Percentiles rank a stretch among this genome's conserved stretches.
phyloP scores from a whole-genome alignment of 2,329 filamentous ascomycete species.

The Penicillium olsonii region DNA sequence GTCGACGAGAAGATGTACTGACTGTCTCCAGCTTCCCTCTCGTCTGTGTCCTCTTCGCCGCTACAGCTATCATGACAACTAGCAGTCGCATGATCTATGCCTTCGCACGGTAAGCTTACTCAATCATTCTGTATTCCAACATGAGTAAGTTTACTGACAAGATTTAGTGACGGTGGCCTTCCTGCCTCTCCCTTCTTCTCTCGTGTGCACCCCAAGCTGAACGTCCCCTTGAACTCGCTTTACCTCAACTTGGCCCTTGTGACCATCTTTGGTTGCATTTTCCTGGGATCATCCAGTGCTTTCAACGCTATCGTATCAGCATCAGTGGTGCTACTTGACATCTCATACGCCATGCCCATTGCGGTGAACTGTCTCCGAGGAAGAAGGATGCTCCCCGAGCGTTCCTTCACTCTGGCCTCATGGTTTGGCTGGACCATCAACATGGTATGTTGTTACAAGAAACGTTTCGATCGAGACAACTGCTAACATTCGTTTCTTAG shows the following conservation, averaged over 20 bases:
- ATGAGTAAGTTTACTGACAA: background rate
- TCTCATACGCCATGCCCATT: constrained; percentile 75
- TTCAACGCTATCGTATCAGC: constrained; percentile 73
- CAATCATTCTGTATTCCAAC: background rate
- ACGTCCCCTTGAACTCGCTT: constrained; percentile 67
- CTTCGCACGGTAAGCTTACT: constrained; percentile 31
- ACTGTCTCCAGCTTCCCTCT: constrained; percentile 32
- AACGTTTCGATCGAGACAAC: background rate
- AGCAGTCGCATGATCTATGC: constrained; percentile 40
- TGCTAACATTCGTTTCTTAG: constrained; percentile 44
- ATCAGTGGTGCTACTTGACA: constrained; percentile 69
- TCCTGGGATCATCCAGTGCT: constrained; percentile 65
- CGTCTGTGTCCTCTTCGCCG: constrained; percentile 35
- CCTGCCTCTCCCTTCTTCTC: constrained; percentile 63
- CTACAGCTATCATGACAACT: constrained; percentile 38
- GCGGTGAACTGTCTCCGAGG: constrained; percentile 68
- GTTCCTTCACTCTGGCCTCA: constrained; percentile 57
- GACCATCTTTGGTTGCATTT: constrained; percentile 69
- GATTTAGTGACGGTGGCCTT: constrained; percentile 62
- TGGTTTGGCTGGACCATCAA: constrained; percentile 63
- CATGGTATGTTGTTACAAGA: constrained; percentile 37
- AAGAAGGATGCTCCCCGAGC: constrained; percentile 63
- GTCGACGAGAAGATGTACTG: background rate
- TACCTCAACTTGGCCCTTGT: constrained; percentile 62
- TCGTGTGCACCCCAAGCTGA: constrained; percentile 61